phyloP scores from a whole-genome alignment of 2,329 filamentous ascomycete genomes.

The Xylaria sp. region DNA sequence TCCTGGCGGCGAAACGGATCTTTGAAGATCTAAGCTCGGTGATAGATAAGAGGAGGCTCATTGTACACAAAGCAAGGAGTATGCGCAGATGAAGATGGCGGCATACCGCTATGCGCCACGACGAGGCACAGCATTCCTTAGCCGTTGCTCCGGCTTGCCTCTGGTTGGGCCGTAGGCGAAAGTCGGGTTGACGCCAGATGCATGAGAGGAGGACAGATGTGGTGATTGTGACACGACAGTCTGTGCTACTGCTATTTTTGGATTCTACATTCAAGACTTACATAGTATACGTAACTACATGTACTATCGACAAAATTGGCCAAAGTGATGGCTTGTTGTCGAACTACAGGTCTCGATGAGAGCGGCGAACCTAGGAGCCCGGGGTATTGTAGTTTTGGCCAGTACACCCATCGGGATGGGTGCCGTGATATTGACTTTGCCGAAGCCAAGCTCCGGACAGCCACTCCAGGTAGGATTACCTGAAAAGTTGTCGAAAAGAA shows the following conservation, averaged over 20 bases:
- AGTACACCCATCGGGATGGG: too few relatives aligned
- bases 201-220: neutral
- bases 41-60: neutral
- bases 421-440: neutral
- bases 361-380: too few relatives aligned
- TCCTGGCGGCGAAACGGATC: neutral
- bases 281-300: neutral
- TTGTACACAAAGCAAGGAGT: too few relatives aligned
- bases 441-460: neutral
- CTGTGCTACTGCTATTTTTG: neutral
- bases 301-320: too few relatives aligned
- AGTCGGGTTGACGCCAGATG: neutral
- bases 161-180: constrained; percentile 1
- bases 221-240: neutral
- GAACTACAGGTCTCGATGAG: too few relatives aligned
- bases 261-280: neutral
- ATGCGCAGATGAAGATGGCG: too few relatives aligned
- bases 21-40: neutral
- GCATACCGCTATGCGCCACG: constrained; percentile 10
- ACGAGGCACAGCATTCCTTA: constrained; percentile 12
- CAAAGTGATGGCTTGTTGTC: too few relatives aligned
- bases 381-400: too few relatives aligned
- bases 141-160: neutral
- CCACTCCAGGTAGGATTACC: neutral
- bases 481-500: neutral